Base-by-base conservation (phyloP, 176 grass and related monocot species). In the Saccharum spontaneum region DNA sequence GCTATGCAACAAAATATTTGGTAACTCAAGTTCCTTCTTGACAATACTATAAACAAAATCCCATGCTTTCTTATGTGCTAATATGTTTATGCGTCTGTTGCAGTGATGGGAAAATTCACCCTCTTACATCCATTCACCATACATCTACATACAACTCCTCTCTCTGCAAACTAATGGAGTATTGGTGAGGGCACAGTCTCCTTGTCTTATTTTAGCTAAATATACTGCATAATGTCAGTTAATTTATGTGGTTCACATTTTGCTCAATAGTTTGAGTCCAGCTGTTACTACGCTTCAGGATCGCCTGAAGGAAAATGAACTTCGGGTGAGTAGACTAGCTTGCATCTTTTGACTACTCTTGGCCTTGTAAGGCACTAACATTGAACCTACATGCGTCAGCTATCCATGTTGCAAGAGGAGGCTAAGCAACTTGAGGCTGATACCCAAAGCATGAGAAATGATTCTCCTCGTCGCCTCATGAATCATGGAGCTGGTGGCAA, bases 161-260 rank as follows among this genome's bases (percentile, higher is more conserved):
- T 76, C 94, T 99, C 6, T 94, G 97, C 84, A 99, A 99, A 86
- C 78, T 96, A 77, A 99, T 99, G 94, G 90, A 94, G 31, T 96
- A 86, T 30, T 96, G 97, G 94, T 99, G 54, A 95, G 89, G 62
- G 50, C 73, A 77, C 20, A 67, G 17, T 30, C 3, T 87, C 33
- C 41, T 48, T 73, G 39, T 50, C 15, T 18, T 49, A 23, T 69
- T 59, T 83, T 85, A 69, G 72, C 24, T n/a, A 46, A 39, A 43
- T 76, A 40, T 79, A 12, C n/a, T 45, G 6, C 86, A 78, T 28
- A 62, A 43, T 81, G 20, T 59, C 45, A 31, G 63, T 55, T n/a
- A 61, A 90, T 46, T 82, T 88, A 12, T 85, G 8, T 73, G 49
- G 28, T 46, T 67, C 20, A 34, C 49, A 78, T 83, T 80, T 57